Conservation (phyloP, 164 flowering plant species). For the Kingdonia uniflora region DNA sequence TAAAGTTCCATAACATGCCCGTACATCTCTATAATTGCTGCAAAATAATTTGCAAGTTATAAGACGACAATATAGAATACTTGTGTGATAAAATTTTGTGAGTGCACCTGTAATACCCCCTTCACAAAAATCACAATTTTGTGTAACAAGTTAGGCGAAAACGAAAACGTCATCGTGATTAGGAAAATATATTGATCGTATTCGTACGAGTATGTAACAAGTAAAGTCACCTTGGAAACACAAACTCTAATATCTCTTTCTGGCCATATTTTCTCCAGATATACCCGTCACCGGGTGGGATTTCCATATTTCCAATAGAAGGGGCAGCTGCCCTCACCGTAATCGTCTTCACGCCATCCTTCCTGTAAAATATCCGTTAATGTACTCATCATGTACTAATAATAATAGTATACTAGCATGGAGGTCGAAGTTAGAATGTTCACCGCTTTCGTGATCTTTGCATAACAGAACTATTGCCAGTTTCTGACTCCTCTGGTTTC, state of each 20-base stretch:
- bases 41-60: too few relatives aligned
- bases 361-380: too few relatives aligned
- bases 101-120: conserved; percentile 82
- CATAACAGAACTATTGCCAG: conserved; percentile 11
- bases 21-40: too few relatives aligned
- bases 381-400: too few relatives aligned
- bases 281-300: conserved; percentile 75
- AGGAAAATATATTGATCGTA: too few relatives aligned
- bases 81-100: conserved; percentile 68
- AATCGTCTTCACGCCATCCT: conserved; percentile 20
- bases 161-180: too few relatives aligned
- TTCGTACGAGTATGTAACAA: not conserved
- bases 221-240: conserved; percentile 49
- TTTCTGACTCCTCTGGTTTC: conserved; percentile 9
- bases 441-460: conserved; percentile 38
- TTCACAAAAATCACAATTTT: conserved; percentile 10
- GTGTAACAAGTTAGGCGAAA: too few relatives aligned
- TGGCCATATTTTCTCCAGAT: conserved; percentile 91
- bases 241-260: conserved; percentile 58
- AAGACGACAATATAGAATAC: too few relatives aligned
- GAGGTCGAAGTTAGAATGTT: not conserved
- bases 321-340: conserved; percentile 41
- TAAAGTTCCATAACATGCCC: too few relatives aligned
- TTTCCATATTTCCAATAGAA: conserved; percentile 43
- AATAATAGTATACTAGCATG: too few relatives aligned